Base-by-base conservation (phyloP, 1,284 basidiomycete genomes). In the Kwoniella shivajii region DNA sequence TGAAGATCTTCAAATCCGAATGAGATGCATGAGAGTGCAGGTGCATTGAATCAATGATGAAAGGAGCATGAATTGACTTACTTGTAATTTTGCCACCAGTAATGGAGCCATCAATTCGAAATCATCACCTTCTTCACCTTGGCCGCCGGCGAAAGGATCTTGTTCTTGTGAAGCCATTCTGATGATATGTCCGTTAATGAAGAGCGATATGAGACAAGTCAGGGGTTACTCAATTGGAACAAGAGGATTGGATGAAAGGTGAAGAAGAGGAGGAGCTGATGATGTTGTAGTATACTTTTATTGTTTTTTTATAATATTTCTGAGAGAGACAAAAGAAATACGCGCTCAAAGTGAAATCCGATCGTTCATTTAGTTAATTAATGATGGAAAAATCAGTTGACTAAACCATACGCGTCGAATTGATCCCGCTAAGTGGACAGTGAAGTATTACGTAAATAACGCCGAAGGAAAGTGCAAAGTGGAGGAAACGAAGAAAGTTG, bases 31-130 rank as follows among this genome's bases (percentile, higher is more conserved):
- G 27, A n/a, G 13, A 11, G 22, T 26, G 24, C 22, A 39, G 5
- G 6, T 33, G 31, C 38, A 38, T 16, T n/a, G n/a, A 16, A 37
- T 22, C 20, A 16, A 27, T 24, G 27, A 37, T 26, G 14, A n/a
- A 14, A 2, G 38, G 73, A n/a, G n/a, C n/a, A n/a, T n/a, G n/a
- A n/a, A n/a, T n/a, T n/a, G n/a, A n/a, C 77, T 37, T 26, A 78
- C 80, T 65, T 89, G 86, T 11, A 94, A 84, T 74, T 94, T 94
- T 67, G 81, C 81, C 56, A 94, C 86, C 45, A 92, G 85, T 54
- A 93, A 81, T 50, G 92, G 92, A 2, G 89, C 91, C 22, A 86
- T 83, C 50, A 86, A 67, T 45, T 72, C 80, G 48, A 84, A 81
- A 53, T 82, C 81, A 6, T 86, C 84, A n/a, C n/a, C 34, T 84